Conservation (phyloP, 2,329 filamentous ascomycete species). For the Claviceps sp. region DNA sequence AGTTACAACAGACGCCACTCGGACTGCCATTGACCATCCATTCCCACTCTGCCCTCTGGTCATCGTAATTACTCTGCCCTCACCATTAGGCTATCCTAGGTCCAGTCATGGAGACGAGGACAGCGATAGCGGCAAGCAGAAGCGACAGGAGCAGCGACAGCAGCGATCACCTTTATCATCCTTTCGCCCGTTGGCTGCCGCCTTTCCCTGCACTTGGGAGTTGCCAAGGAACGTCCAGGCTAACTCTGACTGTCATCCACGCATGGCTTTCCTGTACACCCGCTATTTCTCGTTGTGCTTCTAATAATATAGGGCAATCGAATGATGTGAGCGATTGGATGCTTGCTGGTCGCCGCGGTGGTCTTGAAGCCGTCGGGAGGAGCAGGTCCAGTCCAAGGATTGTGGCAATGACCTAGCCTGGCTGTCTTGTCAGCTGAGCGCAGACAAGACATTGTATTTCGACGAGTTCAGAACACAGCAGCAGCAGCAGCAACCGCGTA, state of each 20-base stretch:
- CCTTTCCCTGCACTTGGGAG: conserved; percentile 63
- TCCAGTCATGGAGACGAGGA: conserved; percentile 17
- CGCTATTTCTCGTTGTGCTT: conserved; percentile 30
- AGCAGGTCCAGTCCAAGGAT: conserved; percentile 60
- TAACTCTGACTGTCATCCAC: conserved; percentile 86
- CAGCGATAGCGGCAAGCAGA: conserved; percentile 16
- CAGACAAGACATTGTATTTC: conserved; percentile 64
- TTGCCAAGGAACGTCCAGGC: conserved; percentile 82
- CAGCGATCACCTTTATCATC: conserved; percentile 14
- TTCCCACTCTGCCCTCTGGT: conserved; percentile 41
- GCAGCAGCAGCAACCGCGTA: conserved; percentile 19
- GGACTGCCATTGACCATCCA: conserved; percentile 46
- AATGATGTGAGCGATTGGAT: conserved; percentile 61
- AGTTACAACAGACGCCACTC: conserved; percentile 52
- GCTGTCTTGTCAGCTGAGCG: conserved; percentile 37
- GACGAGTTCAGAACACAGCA: conserved; percentile 38
- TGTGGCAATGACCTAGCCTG: conserved; percentile 30
- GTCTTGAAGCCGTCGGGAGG: conserved; percentile 70
- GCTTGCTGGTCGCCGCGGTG: conserved; percentile 70
- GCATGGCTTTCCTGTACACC: conserved; percentile 89
- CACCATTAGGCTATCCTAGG: conserved; percentile 39
- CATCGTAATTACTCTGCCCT: conserved; percentile 47
- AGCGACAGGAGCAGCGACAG: conserved; percentile 16
- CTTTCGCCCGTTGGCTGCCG: conserved; percentile 27
- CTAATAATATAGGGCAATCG: conserved; percentile 35